Evolutionary conservation across 2,329 filamentous ascomycete genomes (phyloP).

Genomic region (Oidium heveae): DNA sequence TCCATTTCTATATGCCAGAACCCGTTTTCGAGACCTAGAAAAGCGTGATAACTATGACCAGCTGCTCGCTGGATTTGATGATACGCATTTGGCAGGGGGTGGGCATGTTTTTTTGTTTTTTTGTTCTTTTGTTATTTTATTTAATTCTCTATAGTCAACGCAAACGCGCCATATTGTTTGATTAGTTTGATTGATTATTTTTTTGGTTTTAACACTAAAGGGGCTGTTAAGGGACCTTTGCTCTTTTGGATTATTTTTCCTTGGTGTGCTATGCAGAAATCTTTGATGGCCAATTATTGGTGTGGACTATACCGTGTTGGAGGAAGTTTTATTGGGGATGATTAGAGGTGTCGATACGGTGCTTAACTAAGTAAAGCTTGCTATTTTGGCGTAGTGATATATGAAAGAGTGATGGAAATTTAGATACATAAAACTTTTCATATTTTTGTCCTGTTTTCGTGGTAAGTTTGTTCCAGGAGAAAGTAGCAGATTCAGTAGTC

Average conservation of each 20-base stretch:
- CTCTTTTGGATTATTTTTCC: no score
- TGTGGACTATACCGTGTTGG: background rate
- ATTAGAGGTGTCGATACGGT: background rate
- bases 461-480: background rate
- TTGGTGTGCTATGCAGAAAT: background rate
- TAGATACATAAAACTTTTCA: background rate
- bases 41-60: background rate
- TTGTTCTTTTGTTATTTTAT: background rate
- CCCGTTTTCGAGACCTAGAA: background rate
- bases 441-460: background rate
- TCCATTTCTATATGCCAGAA: background rate
- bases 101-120: background rate
- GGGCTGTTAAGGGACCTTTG: no score
- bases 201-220: no score
- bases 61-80: background rate
- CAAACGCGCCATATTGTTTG: background rate
- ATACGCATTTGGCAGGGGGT: background rate
- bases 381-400: background rate
- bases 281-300: background rate
- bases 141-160: background rate
- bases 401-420: background rate
- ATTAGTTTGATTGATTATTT: background rate
- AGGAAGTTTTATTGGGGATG: background rate
- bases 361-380: background rate
- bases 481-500: background rate